Evolutionary conservation across 1,139 yeast genomes (phyloP), one percentile per base, ranked within the genome.

Genomic region (Pichia kudriavzevii): DNA sequence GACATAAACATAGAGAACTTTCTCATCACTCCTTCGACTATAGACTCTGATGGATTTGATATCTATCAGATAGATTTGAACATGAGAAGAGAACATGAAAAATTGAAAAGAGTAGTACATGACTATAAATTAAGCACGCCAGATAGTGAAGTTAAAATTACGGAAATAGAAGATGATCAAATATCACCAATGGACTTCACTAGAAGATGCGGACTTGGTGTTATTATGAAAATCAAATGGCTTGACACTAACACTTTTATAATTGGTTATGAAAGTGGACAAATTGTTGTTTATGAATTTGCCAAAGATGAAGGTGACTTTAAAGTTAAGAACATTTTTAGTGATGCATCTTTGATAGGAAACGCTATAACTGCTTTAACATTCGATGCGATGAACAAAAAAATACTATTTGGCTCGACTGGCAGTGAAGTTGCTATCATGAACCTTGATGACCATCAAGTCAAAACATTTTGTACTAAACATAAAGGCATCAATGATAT

Each of bases 201-300:
- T 19, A 52, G 47, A 13, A 49, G 49, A 21, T 43, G 47, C 12
- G 42, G 44, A 23, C 63, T 66, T 39, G 82, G 83, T 1, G 72
- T 74, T 9, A 63, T 75, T 28, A 76, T 76, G 83, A 66, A 58
- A 39, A 42, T 60, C 1, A 24, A 20, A 4, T 64, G 67, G 55
- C 44, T 64, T 1, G 43, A 47, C n/a, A 39, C 49, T 0, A 29
- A 42, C n/a, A 17, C 34, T 0, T 51, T 75, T 18, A 59, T 57
- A 26, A 52, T 73, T 10, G 83, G 80, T 0, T 75, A 62, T 50
- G 83, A 76, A 49, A 72, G 77, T 8, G 82, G 83, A 0, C 69
- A 67, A 43, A 53, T 75, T 7, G 43, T 64, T 2, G 64, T 65
- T 0, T 55, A 62, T 13, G 27, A 43, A 9, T 32, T 66, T 7